A percentile compares a stretch with the other conserved stretches of the same genome.
Evolutionary conservation across 1,139 yeast species (phyloP).

Genomic region (Yamadazyma dushanensis): DNA sequence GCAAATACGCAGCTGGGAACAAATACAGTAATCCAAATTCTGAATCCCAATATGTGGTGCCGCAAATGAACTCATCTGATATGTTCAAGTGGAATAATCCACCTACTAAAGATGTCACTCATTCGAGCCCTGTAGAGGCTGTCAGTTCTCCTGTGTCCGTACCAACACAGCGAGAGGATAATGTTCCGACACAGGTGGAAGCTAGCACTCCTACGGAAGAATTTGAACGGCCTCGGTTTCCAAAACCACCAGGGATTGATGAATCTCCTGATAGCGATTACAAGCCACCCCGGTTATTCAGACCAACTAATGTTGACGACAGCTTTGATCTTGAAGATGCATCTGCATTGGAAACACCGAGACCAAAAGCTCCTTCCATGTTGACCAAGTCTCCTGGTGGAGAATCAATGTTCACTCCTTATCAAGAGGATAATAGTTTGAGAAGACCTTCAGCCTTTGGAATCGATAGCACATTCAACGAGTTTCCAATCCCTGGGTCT

Average conservation of each 20-base stretch:
- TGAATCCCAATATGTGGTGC: slow-evolving; percentile 7
- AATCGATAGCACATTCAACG: slow-evolving; percentile 33
- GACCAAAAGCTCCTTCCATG: slow-evolving; percentile 16
- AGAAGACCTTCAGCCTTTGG: slow-evolving; percentile 23
- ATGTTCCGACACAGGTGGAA: no score
- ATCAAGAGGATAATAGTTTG: slow-evolving; percentile 18
- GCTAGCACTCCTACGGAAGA: no score
- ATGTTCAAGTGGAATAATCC: slow-evolving; percentile 51
- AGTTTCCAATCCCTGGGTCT: slow-evolving; percentile 49
- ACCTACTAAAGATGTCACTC: no score
- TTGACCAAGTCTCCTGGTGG: slow-evolving; percentile 11
- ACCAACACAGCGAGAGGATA: not conserved
- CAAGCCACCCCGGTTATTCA: slow-evolving; percentile 9
- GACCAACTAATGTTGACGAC: slow-evolving; percentile 28
- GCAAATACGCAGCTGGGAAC: slow-evolving; percentile 15
- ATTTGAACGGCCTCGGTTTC: no score
- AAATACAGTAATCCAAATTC: slow-evolving; percentile 8
- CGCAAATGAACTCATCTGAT: slow-evolving; percentile 20
- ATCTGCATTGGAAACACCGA: slow-evolving; percentile 17
- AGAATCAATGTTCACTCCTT: slow-evolving; percentile 29
- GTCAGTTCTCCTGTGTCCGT: slow-evolving; percentile 1
- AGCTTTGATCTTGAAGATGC: slow-evolving; percentile 27
- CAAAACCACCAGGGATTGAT: slow-evolving; percentile 7
- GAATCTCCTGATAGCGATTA: slow-evolving; percentile 1
- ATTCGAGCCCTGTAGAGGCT: no score